A percentile compares a stretch with the other conserved stretches of the same genome.
Conservation (phyloP, 441 rosid species). For the Corymbia citriodora region DNA sequence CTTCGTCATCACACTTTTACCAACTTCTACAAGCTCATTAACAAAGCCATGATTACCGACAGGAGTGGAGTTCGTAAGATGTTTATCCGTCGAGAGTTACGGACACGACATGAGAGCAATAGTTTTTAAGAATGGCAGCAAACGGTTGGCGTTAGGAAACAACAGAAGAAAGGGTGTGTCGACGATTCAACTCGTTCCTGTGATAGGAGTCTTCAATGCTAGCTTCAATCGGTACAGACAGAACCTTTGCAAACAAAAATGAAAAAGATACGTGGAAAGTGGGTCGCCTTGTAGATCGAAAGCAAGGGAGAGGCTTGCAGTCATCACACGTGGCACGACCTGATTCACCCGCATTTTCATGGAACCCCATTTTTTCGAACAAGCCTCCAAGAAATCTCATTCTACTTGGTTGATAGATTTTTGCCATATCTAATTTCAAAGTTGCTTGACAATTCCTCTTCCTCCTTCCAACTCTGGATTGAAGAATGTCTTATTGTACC, state of each 20-base stretch:
- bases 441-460: not conserved
- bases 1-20: not conserved
- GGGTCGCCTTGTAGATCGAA: not conserved
- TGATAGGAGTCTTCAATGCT: no score
- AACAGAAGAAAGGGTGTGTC: not conserved
- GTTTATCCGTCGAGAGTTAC: no score
- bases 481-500: not conserved
- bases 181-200: not conserved
- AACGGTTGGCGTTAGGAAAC: not conserved
- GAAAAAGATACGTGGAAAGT: not conserved
- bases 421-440: not conserved
- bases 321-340: not conserved
- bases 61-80: not conserved
- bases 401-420: not conserved
- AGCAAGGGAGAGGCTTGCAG: not conserved
- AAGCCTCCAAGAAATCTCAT: not conserved
- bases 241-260: not conserved
- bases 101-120: not conserved
- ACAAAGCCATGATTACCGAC: not conserved
- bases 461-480: not conserved
- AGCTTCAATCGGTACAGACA: not conserved
- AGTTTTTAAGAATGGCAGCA: not conserved
- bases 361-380: not conserved
- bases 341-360: not conserved
- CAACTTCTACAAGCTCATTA: not conserved